Conservation (phyloP, 805 yeast species). For the Starmera quercuum region DNA sequence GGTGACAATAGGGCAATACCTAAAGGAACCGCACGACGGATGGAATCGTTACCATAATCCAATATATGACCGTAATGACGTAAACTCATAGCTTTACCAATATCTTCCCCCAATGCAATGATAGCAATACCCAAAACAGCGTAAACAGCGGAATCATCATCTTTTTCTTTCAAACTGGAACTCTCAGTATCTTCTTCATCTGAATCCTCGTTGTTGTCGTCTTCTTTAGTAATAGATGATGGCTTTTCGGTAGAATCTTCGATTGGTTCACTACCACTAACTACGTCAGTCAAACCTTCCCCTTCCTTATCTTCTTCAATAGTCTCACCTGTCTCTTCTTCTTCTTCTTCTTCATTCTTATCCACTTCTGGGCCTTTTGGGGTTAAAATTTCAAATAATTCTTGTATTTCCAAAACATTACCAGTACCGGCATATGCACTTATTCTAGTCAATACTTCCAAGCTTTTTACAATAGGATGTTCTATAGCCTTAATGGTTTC, state of each 20-base stretch:
- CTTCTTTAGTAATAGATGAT: slow-evolving; percentile 14
- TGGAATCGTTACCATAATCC: slow-evolving; percentile 93
- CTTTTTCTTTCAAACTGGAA: slow-evolving; percentile 26
- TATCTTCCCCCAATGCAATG: slow-evolving; percentile 95
- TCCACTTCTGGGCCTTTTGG: slow-evolving; percentile 54
- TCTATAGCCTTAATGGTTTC: slow-evolving; percentile 93
- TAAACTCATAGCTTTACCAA: slow-evolving; percentile 94
- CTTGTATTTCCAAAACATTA: slow-evolving; percentile 90
- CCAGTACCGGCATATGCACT: slow-evolving; percentile 98
- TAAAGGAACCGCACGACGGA: slow-evolving; percentile 90
- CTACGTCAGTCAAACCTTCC: slow-evolving; percentile 19
- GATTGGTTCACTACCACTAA: slow-evolving; percentile 18
- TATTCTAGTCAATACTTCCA: slow-evolving; percentile 82
- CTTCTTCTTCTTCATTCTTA: slow-evolving; percentile 50
- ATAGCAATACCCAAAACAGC: slow-evolving; percentile 93
- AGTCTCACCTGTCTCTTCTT: slow-evolving; percentile 39
- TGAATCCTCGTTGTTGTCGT: slow-evolving; percentile 20
- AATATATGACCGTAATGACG: slow-evolving; percentile 96
- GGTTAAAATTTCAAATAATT: slow-evolving; percentile 81
- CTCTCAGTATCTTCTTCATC: slow-evolving; percentile 19
- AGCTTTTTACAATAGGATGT: slow-evolving; percentile 85
- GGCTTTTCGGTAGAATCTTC: slow-evolving; percentile 22
- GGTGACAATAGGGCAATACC: slow-evolving; percentile 96
- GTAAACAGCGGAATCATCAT: slow-evolving; percentile 48
- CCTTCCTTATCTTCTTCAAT: slow-evolving; percentile 30